Base-by-base conservation (phyloP, 2,329 filamentous ascomycete genomes). In the Cercospora canescens region DNA sequence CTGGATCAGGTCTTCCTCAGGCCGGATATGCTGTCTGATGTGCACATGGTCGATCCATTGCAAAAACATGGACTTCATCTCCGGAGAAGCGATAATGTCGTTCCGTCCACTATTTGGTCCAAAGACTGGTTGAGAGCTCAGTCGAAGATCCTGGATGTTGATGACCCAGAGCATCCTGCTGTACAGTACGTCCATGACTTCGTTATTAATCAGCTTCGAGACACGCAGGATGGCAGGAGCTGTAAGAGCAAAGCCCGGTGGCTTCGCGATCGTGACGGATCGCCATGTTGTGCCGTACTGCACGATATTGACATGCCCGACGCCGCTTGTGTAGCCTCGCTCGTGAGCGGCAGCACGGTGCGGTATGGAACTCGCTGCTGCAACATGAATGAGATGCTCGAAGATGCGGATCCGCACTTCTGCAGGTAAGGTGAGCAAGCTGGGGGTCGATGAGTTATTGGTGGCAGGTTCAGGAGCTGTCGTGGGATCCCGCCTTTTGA, bases 151-250 rank as follows among this genome's bases (percentile, higher is more conserved):
- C 32, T 64, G 52, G 6, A 66, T 60, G 24, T 66, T 65, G 57
- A 69, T 60, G 6, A 69, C 64, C 61, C 65, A 66, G 11, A 69
- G 62, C n/a, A 60, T 58, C n/a, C 56, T 62, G 37, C 24, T 37
- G 28, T 69, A 64, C 12, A 69, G 45, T 12, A 67, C 9, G 18
- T 62, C 59, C 61, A 65, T 62, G 24, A 57, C 55, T 55, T 69
- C 67, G n/a, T 57, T 58, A 26, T 69, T 55, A 9, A 69, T 62
- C 12, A 34, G 50, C 39, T 32, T 55, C 24, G 62, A 67, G 21
- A 32, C 32, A 11, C 64, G 62, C 18, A 69, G 64, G 16, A 66
- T 64, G 28, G 67, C 37, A 16, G 67, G 55, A 14, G 28, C 59
- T 1, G 21, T 32, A 6, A 60, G 37, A 16, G 35, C 37, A 30